phyloP scores from a whole-genome alignment of 2,329 filamentous ascomycete genomes.

The Shiraia sp. region DNA sequence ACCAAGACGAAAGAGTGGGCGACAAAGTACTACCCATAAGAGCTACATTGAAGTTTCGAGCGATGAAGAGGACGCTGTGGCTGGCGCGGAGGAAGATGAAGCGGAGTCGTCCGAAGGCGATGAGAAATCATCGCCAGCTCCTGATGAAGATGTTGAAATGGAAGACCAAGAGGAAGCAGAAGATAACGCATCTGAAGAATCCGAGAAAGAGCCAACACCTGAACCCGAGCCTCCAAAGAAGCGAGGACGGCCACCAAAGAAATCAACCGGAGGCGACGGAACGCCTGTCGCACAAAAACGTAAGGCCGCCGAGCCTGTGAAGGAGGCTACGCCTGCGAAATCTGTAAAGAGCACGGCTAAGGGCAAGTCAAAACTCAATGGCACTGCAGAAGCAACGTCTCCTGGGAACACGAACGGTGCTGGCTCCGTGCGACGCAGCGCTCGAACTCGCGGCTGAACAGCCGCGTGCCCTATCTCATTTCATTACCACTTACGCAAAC shows the following conservation, averaged over 20 bases:
- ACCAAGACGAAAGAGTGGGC: conserved; percentile 48
- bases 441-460: conserved; percentile 17
- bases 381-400: conserved; percentile 6
- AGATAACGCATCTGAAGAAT: conserved; percentile 16
- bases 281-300: conserved; percentile 20
- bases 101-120: conserved; percentile 20
- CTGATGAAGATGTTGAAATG: conserved; percentile 37
- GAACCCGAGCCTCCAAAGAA: conserved; percentile 23
- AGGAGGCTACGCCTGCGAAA: conserved; percentile 20
- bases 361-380: conserved; percentile 20
- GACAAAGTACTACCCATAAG: conserved; percentile 42
- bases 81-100: conserved; percentile 27
- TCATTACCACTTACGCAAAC: neutral
- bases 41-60: conserved; percentile 52
- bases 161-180: conserved; percentile 19
- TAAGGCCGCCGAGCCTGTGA: conserved; percentile 15
- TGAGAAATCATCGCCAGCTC: conserved; percentile 15
- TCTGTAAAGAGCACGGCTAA: conserved; percentile 18
- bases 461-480: neutral
- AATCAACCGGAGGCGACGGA: conserved; percentile 19
- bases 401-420: conserved; percentile 20
- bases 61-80: conserved; percentile 46
- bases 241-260: conserved; percentile 17
- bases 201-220: conserved; percentile 16
- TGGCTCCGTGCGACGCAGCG: conserved; percentile 22